Percentiles rank a stretch among this genome's conserved stretches.
phyloP scores from a whole-genome alignment of 116 monocot species.

The Dioscorea cayenensis region DNA sequence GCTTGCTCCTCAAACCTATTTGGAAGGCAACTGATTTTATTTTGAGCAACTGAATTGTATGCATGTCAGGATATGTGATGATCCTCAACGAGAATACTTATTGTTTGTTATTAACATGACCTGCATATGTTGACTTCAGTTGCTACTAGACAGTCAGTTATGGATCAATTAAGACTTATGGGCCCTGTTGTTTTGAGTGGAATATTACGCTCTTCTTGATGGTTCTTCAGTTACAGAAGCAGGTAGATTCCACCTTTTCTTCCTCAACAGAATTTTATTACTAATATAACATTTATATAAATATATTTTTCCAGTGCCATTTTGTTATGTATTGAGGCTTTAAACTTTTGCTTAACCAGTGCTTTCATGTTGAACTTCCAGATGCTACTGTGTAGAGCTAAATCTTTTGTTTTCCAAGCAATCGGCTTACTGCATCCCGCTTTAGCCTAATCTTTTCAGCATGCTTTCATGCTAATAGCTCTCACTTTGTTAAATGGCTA shows the following conservation, averaged over 20 bases:
- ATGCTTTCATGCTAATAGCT: constrained; percentile 6
- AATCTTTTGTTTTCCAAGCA: constrained; percentile 85
- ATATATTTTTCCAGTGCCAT: neutral
- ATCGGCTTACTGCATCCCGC: constrained; percentile 85
- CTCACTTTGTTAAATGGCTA: neutral
- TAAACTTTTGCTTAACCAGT: neutral
- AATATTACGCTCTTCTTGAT: constrained; percentile 73
- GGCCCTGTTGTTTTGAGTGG: constrained; percentile 90
- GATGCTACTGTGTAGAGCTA: constrained; percentile 48
- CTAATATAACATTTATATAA: neutral
- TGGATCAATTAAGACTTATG: constrained; percentile 87
- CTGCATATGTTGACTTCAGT: neutral
- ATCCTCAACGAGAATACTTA: no score
- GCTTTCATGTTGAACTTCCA: constrained; percentile 15
- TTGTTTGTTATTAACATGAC: no score
- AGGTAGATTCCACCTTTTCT: constrained; percentile 37
- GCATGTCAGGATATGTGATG: no score
- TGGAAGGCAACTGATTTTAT: no score
- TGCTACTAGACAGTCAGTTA: constrained; percentile 42
- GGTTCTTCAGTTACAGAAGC: constrained; percentile 38
- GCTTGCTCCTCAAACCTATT: no score
- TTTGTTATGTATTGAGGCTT: neutral
- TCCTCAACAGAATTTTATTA: neutral
- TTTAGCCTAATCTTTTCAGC: constrained; percentile 95
- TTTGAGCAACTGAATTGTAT: no score